Percentiles rank a stretch among this genome's conserved stretches.
Conservation (phyloP, 2,329 filamentous ascomycete species). For the Fusarium succisae region DNA sequence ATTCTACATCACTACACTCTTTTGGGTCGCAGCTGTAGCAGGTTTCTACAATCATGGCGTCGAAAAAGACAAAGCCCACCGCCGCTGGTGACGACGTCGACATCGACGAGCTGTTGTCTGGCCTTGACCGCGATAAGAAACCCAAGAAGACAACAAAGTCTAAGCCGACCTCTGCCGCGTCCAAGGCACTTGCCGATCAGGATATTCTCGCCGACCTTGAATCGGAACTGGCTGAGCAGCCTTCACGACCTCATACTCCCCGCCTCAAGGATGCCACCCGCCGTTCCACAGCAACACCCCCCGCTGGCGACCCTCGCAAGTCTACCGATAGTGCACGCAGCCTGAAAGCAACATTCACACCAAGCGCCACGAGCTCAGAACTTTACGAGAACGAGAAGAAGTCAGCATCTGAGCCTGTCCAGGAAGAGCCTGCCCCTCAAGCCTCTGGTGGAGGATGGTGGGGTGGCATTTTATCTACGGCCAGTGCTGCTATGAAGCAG, state of each 20-base stretch:
- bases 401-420: constrained; percentile 55
- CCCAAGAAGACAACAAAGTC: constrained; percentile 59
- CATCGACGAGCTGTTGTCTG: constrained; percentile 72
- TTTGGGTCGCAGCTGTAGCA: neutral
- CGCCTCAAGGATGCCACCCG: constrained; percentile 67
- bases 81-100: constrained; percentile 65
- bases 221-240: constrained; percentile 73
- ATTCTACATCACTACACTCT: neutral
- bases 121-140: constrained; percentile 63
- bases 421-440: constrained; percentile 43
- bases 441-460: constrained; percentile 79
- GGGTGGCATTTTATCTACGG: constrained; percentile 85
- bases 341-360: constrained; percentile 76
- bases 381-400: constrained; percentile 67
- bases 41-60: constrained; percentile 59
- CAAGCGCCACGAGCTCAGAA: constrained; percentile 71
- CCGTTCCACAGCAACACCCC: constrained; percentile 59
- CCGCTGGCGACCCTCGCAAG: constrained; percentile 72
- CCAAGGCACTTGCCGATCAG: constrained; percentile 64
- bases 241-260: constrained; percentile 84
- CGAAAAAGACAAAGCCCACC: constrained; percentile 66
- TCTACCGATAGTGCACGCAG: constrained; percentile 81
- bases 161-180: constrained; percentile 60
- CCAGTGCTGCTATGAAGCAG: constrained; percentile 87
- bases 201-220: constrained; percentile 91